phyloP scores from a whole-genome alignment of 352 stramenopile species.

The Globisporangium yorkense region DNA sequence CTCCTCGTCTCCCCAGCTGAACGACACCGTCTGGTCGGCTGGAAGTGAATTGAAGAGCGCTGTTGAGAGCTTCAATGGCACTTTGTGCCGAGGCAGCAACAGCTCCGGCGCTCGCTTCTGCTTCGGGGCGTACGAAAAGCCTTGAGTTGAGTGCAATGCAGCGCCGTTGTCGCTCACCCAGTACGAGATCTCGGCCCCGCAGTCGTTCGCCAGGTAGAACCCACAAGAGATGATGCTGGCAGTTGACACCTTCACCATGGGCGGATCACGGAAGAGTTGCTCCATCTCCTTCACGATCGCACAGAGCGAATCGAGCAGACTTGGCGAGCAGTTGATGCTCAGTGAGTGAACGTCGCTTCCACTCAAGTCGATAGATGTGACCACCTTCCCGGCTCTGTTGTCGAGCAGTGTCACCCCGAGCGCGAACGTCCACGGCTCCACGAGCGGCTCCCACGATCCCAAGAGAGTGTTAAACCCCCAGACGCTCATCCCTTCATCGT shows the following conservation, averaged over 20 bases:
- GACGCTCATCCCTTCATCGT: conserved; percentile 68
- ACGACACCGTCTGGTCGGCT: conserved; percentile 70
- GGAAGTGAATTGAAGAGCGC: conserved; percentile 59
- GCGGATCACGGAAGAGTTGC: conserved; percentile 17
- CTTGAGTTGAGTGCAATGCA: conserved; percentile 29
- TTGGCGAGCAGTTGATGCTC: conserved; percentile 66
- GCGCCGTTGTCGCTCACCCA: conserved; percentile 50
- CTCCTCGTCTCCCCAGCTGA: conserved; percentile 58
- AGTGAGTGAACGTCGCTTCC: conserved; percentile 54
- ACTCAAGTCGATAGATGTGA: conserved; percentile 40
- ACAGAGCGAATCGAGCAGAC: conserved; percentile 58
- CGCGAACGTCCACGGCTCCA: conserved; percentile 75
- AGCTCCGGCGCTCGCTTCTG: conserved; percentile 35
- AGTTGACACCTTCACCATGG: conserved; percentile 28
- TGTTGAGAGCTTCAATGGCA: conserved; percentile 65
- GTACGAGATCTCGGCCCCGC: conserved; percentile 48
- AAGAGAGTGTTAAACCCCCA: conserved; percentile 76
- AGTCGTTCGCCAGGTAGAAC: conserved; percentile 78
- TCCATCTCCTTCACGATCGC: conserved; percentile 56
- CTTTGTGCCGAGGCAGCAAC: conserved; percentile 43
- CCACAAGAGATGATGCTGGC: conserved; percentile 74
- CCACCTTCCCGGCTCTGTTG: conserved; percentile 39
- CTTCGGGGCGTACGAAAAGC: conserved; percentile 55
- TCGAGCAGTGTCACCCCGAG: conserved; percentile 27
- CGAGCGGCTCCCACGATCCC: conserved; percentile 71